Evolutionary conservation across 768 basidiomycete species (phyloP).

Genomic region (Grammothele lineata): DNA sequence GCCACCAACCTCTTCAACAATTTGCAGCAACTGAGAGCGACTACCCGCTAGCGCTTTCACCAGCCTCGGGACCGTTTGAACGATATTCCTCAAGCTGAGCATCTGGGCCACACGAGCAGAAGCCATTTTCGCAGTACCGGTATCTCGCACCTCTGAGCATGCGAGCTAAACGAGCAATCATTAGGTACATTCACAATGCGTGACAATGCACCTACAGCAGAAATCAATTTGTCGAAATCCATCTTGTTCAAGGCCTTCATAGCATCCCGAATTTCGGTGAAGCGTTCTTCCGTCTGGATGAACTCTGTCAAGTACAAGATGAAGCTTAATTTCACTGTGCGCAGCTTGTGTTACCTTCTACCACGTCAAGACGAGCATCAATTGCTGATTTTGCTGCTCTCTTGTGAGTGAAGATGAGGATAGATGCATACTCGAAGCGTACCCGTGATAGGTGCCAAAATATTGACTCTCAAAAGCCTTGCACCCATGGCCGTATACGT

Average conservation of each 20-base stretch:
- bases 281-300: constrained; percentile 70
- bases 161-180: constrained; percentile 51
- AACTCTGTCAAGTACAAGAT: constrained; percentile 48
- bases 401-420: constrained; percentile 1
- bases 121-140: constrained; percentile 56
- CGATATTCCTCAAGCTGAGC: constrained; percentile 70
- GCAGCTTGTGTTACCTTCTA: constrained; percentile 53
- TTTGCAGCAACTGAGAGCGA: constrained; percentile 54
- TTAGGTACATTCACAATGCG: no score
- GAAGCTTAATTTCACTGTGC: neutral
- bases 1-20: constrained; percentile 52
- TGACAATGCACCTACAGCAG: constrained; percentile 40
- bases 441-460: constrained; percentile 82
- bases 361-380: constrained; percentile 80
- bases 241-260: constrained; percentile 70
- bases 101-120: constrained; percentile 72
- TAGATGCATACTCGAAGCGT: neutral
- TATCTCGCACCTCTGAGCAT: constrained; percentile 53
- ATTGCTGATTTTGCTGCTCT: constrained; percentile 65
- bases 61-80: constrained; percentile 62
- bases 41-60: constrained; percentile 57
- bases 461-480: constrained; percentile 71
- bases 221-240: constrained; percentile 87
- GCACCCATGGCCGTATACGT: constrained; percentile 90
- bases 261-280: constrained; percentile 61